A percentile compares a stretch with the other conserved stretches of the same genome.
These are phyloP conservation scores for Curvularia lunata DNA, from an alignment of 2,329 filamentous ascomycete genomes.

Conservation along the genomic window DNA sequence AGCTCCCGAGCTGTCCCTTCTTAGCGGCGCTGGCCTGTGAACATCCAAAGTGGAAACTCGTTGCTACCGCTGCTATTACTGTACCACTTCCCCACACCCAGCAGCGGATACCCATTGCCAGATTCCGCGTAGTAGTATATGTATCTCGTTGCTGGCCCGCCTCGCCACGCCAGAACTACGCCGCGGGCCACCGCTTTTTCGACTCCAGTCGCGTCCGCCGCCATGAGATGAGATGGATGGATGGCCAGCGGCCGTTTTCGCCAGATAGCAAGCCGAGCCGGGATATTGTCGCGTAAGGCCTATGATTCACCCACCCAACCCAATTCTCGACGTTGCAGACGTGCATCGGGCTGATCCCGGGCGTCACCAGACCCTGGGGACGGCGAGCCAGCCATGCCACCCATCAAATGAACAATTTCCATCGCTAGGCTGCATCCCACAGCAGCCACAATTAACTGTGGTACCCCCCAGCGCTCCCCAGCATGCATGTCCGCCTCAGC, in stretches of 20 bases:
- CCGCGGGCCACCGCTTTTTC: too few species aligned
- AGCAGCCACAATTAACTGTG: conserved; percentile 39
- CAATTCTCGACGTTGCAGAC: conserved; percentile 18
- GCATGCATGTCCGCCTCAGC: conserved; percentile 29
- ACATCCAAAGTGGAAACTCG: conserved; percentile 8
- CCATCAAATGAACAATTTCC: conserved; percentile 23
- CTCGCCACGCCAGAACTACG: background rate
- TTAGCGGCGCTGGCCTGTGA: conserved; percentile 15
- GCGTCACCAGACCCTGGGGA: conserved; percentile 37
- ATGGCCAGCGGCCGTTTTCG: background rate
- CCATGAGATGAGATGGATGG: too few species aligned
- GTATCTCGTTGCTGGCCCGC: background rate
- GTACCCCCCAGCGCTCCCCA: conserved; percentile 27
- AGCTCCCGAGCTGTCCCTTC: conserved; percentile 19
- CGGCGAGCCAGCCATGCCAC: conserved; percentile 28
- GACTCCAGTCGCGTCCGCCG: too few species aligned
- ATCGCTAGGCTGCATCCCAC: conserved; percentile 29
- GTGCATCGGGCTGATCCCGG: conserved; percentile 29
- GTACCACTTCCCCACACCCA: conserved; percentile 10
- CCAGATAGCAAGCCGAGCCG: conserved; percentile 22
- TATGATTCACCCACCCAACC: conserved; percentile 29
- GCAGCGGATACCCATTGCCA: background rate
- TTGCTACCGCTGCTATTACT: background rate
- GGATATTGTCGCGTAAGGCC: conserved; percentile 28
- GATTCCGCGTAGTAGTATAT: background rate